Conservation (phyloP, 2,329 filamentous ascomycete genomes). For the Pseudogymnoascus sp. region DNA sequence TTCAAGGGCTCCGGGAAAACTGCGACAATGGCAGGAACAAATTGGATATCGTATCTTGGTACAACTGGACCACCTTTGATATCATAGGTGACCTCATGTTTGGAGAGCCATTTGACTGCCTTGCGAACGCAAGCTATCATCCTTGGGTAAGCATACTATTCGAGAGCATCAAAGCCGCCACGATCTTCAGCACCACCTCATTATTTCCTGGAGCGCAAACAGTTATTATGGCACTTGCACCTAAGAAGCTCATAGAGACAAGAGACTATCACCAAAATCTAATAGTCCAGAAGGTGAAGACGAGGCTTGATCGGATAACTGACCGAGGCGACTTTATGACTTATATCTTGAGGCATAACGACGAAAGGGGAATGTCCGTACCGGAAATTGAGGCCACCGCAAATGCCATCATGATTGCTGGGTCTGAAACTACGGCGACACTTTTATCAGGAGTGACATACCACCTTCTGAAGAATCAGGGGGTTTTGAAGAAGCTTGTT, state of each 20-base stretch:
- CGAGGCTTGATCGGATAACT: background rate
- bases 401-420: slow-evolving; percentile 32
- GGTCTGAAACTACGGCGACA: slow-evolving; percentile 45
- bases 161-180: slow-evolving; percentile 19
- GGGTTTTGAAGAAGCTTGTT: slow-evolving; percentile 30
- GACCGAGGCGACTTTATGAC: slow-evolving; percentile 12
- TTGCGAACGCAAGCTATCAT: slow-evolving; percentile 24
- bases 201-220: background rate
- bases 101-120: slow-evolving; percentile 27
- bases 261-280: background rate
- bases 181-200: background rate
- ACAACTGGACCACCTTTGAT: slow-evolving; percentile 32
- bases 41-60: slow-evolving; percentile 11
- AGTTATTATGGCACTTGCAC: slow-evolving; percentile 6
- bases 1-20: background rate
- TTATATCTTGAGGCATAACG: slow-evolving; percentile 15
- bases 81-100: slow-evolving; percentile 31
- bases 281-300: slow-evolving; percentile 3
- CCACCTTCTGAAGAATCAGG: slow-evolving; percentile 33
- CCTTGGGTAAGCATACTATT: slow-evolving; percentile 26
- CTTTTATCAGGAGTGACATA: slow-evolving; percentile 35
- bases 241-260: background rate
- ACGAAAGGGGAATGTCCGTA: slow-evolving; percentile 12
- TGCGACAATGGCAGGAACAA: background rate
- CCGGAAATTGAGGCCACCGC: slow-evolving; percentile 7